These are phyloP conservation scores for Alternaria sp. DNA, from an alignment of 2,329 filamentous ascomycete species.

Conservation along the genomic window DNA sequence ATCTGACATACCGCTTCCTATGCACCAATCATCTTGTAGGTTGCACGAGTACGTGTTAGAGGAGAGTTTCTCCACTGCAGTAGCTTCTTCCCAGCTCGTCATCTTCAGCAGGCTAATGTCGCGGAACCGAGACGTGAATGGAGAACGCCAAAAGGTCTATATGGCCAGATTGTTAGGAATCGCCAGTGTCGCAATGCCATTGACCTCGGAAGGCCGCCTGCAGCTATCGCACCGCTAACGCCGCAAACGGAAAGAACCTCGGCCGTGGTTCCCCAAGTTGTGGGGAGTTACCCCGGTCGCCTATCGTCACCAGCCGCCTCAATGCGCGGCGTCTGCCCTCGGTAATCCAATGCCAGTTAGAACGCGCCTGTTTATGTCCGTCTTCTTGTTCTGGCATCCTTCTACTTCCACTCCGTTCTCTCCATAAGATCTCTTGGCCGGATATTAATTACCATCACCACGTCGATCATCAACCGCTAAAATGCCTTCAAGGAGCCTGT, in stretches of 20 bases:
- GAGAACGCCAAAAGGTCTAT: neutral
- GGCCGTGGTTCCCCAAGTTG: slow-evolving; percentile 19
- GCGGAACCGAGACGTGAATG: neutral
- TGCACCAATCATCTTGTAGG: slow-evolving; percentile 68
- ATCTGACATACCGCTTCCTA: slow-evolving; percentile 64
- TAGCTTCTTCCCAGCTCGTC: slow-evolving; percentile 58
- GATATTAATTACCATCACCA: neutral
- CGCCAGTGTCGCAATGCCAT: slow-evolving; percentile 4
- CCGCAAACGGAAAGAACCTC: slow-evolving; percentile 30
- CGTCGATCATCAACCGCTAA: slow-evolving; percentile 14
- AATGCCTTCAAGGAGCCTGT: slow-evolving; percentile 77
- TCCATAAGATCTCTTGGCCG: slow-evolving; percentile 1
- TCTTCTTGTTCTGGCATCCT: slow-evolving; percentile 13
- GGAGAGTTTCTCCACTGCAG: slow-evolving; percentile 57
- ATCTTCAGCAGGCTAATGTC: slow-evolving; percentile 26
- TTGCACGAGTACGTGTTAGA: slow-evolving; percentile 66
- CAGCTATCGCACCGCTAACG: slow-evolving; percentile 18
- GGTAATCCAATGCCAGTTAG: slow-evolving; percentile 19
- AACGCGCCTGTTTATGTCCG: slow-evolving; percentile 17
- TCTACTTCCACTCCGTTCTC: slow-evolving; percentile 12
- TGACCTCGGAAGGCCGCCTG: slow-evolving; percentile 29
- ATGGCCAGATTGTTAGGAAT: neutral
- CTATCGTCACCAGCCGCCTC: slow-evolving; percentile 21
- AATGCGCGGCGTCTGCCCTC: slow-evolving; percentile 16
- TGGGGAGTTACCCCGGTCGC: slow-evolving; percentile 24